Conservation (phyloP, 2,329 filamentous ascomycete species). For the Pseudofabraea citricarpa region DNA sequence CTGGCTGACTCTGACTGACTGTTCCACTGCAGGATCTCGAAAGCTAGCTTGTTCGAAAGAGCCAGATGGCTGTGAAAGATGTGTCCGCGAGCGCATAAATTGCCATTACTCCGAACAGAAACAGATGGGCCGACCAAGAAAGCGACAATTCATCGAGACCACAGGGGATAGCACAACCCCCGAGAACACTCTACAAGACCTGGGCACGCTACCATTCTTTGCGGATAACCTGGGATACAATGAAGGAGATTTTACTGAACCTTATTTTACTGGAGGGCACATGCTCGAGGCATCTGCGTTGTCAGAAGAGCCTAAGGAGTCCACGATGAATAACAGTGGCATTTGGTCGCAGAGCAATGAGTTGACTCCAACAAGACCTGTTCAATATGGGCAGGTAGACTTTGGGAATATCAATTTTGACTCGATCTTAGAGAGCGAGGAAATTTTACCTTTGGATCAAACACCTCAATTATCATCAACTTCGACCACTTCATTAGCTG, state of each 20-base stretch:
- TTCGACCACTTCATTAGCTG: not conserved
- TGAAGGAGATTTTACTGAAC: constrained; percentile 9
- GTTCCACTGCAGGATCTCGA: constrained; percentile 55
- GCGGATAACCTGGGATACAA: constrained; percentile 9
- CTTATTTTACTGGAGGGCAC: constrained; percentile 13
- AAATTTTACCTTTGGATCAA: not conserved
- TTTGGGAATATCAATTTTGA: constrained; percentile 15
- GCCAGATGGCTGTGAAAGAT: constrained; percentile 52
- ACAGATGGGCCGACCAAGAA: constrained; percentile 61
- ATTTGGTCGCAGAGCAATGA: constrained; percentile 18
- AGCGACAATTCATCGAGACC: constrained; percentile 38
- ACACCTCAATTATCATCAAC: not conserved
- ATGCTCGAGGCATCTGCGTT: constrained; percentile 3
- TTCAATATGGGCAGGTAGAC: constrained; percentile 7
- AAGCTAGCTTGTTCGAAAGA: constrained; percentile 65
- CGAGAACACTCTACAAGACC: constrained; percentile 4
- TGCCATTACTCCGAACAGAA: constrained; percentile 63
- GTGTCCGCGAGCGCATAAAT: constrained; percentile 47
- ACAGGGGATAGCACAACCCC: constrained; percentile 8
- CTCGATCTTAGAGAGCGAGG: not conserved
- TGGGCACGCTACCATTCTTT: constrained; percentile 11
- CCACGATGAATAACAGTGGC: too few relatives aligned
- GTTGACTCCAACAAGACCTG: constrained; percentile 11
- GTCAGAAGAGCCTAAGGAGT: constrained; percentile 4
- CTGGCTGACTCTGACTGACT: constrained; percentile 19